Percentiles rank a stretch among this genome's conserved stretches.
phyloP scores from a whole-genome alignment of 2,329 filamentous ascomycete species.

The Oidium heveae region DNA sequence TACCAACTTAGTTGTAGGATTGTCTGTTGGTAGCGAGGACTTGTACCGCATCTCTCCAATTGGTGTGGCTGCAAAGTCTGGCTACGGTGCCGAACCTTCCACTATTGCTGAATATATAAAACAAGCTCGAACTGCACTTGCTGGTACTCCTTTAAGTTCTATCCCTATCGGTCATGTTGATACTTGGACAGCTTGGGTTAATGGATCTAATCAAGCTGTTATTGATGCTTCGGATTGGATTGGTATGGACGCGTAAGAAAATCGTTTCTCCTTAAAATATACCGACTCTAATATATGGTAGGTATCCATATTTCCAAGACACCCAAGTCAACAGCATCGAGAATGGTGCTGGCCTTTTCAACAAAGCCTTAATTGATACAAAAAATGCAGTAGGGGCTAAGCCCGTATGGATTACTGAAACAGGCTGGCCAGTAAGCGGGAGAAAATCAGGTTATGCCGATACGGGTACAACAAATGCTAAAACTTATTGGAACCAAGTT shows the following conservation, averaged over 20 bases:
- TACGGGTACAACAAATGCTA: constrained; percentile 39
- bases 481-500: constrained; percentile 58
- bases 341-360: constrained; percentile 40
- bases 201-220: constrained; percentile 44
- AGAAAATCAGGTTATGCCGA: constrained; percentile 33
- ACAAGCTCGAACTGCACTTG: constrained; percentile 36
- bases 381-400: constrained; percentile 34
- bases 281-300: background rate
- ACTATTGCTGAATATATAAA: constrained; percentile 44
- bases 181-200: constrained; percentile 63
- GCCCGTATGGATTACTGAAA: constrained; percentile 69
- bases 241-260: constrained; percentile 39
- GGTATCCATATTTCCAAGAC: constrained; percentile 58
- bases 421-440: constrained; percentile 61
- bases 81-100: constrained; percentile 35
- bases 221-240: constrained; percentile 51
- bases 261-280: background rate
- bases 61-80: constrained; percentile 35
- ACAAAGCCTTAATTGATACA: constrained; percentile 36
- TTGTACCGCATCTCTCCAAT: constrained; percentile 56
- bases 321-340: constrained; percentile 40
- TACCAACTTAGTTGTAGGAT: constrained; percentile 44
- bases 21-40: constrained; percentile 72
- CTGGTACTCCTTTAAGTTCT: constrained; percentile 30
- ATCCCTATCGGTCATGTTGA: constrained; percentile 61